Evolutionary conservation across 441 rosid genomes (phyloP), one percentile per base, ranked within the genome.

Genomic region (Populus hybrid): DNA sequence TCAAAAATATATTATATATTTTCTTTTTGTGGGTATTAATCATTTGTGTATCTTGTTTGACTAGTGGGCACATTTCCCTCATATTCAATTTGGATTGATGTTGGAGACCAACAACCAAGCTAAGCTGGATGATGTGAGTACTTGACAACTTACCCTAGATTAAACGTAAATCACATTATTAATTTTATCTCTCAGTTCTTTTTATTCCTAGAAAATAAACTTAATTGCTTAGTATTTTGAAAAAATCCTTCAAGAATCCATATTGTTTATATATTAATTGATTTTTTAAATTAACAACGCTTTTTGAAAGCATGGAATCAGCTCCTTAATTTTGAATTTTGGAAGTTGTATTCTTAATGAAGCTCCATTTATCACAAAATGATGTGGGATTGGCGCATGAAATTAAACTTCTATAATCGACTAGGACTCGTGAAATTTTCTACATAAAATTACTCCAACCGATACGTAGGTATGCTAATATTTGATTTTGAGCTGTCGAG

Each of bases 21-120:
- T 66, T 34, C 11, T 23, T 67, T 67, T n/a, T 46, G 10, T 24
- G 64, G 35, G 6, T 63, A 70, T 61, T 80, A 42, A 78, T 59
- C 72, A 16, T 16, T 54, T 16, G 61, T 54, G n/a, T 1, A 10
- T 18, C 32, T 38, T 35, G 30, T 46, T 64, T 79, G 1, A 32
- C 36, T 23, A 95, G 99, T 95, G 99, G 99, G 98, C 99, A 68
- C 99, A 93, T 79, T 95, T 90, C 80, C 98, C 99, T 82, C 99
- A 91, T 78, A 91, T 91, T 78, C 98, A 95, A 81, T 92, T 93
- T 70, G 96, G 98, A 69, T 79, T 95, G 84, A 93, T 88, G 95
- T 77, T 92, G 89, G 98, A 95, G 85, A 83, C 87, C 83, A 89
- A 83, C 89, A 89, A 86, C 80, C 93, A 93, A 76, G 74, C 91